These are phyloP conservation scores for Porphyra umbilicalis DNA, from an alignment of 31 red algal genomes.

Conservation along the genomic window DNA sequence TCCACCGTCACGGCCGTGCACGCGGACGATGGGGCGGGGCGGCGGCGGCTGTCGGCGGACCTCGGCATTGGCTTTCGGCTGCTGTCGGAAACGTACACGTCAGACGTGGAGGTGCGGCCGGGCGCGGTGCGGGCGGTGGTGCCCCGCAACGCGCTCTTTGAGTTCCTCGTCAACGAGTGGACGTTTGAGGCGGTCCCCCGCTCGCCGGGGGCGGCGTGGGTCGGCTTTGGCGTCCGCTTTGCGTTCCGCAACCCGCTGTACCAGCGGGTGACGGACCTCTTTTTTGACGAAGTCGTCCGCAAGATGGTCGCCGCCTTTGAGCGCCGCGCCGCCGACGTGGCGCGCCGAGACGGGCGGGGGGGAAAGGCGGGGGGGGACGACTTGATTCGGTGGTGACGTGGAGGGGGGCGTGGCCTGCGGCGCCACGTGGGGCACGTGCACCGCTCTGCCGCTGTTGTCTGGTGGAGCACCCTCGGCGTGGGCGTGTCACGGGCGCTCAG, in stretches of 20 bases:
- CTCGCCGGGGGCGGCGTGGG: constrained; percentile 25
- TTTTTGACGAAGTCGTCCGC: constrained; percentile 92
- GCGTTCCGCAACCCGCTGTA: constrained; percentile 84
- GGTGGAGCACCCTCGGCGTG: too few relatives aligned
- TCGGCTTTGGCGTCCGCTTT: constrained; percentile 83
- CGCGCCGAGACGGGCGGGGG: neutral
- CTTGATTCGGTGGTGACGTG: neutral
- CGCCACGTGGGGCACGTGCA: neutral
- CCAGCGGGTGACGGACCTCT: constrained; percentile 64
- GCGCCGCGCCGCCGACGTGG: constrained; percentile 17
- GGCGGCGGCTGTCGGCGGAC: constrained; percentile 43
- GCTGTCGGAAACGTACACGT: constrained; percentile 75
- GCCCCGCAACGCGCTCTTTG: constrained; percentile 59
- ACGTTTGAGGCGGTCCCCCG: constrained; percentile 32
- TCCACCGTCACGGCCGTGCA: constrained; percentile 32
- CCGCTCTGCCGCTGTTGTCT: too few relatives aligned
- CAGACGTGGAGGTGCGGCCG: constrained; percentile 50
- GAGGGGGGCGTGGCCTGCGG: neutral
- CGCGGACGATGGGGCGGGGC: constrained; percentile 17
- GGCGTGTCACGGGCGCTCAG: too few relatives aligned
- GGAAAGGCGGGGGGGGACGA: neutral
- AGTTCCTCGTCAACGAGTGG: constrained; percentile 97
- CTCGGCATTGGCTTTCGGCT: constrained; percentile 87
- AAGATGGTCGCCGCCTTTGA: constrained; percentile 94
- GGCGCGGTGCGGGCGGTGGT: constrained; percentile 46